Evolutionary conservation across 2,329 filamentous ascomycete genomes (phyloP).

Genomic region (Phialophora chinensis): DNA sequence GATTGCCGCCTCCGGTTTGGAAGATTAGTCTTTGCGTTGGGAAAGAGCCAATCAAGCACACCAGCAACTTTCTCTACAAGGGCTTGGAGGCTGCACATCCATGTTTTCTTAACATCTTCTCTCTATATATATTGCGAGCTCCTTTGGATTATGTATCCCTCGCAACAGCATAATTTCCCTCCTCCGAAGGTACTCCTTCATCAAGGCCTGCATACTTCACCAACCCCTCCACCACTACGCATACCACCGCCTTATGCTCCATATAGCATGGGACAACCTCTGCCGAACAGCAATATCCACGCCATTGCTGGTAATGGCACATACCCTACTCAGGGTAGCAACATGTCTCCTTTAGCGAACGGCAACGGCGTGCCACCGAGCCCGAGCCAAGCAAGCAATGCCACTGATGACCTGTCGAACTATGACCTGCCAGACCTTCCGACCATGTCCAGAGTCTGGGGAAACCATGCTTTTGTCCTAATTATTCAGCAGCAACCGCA

Average conservation of each 20-base stretch:
- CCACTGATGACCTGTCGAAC: constrained; percentile 27
- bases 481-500: constrained; percentile 88
- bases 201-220: constrained; percentile 10
- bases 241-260: constrained; percentile 25
- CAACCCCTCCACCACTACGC: constrained; percentile 19
- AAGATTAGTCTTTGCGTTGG: constrained; percentile 5
- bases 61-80: neutral
- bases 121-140: neutral
- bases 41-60: constrained; percentile 16
- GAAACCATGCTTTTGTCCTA: constrained; percentile 63
- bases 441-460: constrained; percentile 49
- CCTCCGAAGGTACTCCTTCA: constrained; percentile 19
- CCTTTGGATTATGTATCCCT: constrained; percentile 22
- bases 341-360: constrained; percentile 27
- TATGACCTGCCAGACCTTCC: constrained; percentile 43
- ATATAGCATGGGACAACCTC: constrained; percentile 21
- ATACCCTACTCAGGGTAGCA: constrained; percentile 39
- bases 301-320: constrained; percentile 3
- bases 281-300: constrained; percentile 7
- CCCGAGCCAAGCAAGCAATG: constrained; percentile 45
- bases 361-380: constrained; percentile 44
- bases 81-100: neutral
- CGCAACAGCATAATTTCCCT: constrained; percentile 25
- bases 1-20: constrained; percentile 5
- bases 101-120: neutral